Base-by-base conservation (phyloP, 176 grass and related monocot genomes). In the Miscanthus lutarioriparius region DNA sequence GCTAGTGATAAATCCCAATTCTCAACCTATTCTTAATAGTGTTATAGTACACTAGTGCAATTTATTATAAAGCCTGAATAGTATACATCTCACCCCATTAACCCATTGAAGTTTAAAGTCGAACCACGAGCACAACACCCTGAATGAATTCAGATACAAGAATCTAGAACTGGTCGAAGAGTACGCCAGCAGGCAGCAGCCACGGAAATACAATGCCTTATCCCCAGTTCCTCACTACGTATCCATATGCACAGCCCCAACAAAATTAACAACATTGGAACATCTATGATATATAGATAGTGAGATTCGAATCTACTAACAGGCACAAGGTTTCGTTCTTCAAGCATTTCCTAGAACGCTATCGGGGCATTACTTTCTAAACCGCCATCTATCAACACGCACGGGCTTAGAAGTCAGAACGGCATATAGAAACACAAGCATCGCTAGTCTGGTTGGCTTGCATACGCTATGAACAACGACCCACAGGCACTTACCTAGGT, bases 391-490 rank as follows among this genome's bases (percentile, higher is more conserved):
- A 61, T 17, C 53, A 25, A 23, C 23, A 59, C 13, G 32, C 43
- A 75, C 11, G 30, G 74, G 32, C 45, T 81, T 70, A 54, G n/a
- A 75, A 44, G 30, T 56, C 58, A 53, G 22, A 74, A 61, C 23
- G 2, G 9, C 48, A 1, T 2, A 11, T n/a, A 56, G 10, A 7
- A 49, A 56, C 26, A 8, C 27, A 54, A n/a, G 17, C 4, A 61
- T 38, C 19, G 19, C 20, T 8, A 78, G 38, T 64, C 8, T 17
- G 20, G 12, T 63, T 78, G 26, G 76, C 2, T 22, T 1, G 4
- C 25, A 56, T 28, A 64, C 58, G 43, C 33, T 72, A 77, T 11
- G 1, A 53, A 20, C 1, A 25, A 67, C 1, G 33, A 35, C 33
- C 14, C 6, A 5, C n/a, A 8, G 64, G 20, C 14, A 43, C 48